These are phyloP conservation scores for Aspergillus latus DNA, from an alignment of 2,329 filamentous ascomycete genomes.

Conservation along the genomic window DNA sequence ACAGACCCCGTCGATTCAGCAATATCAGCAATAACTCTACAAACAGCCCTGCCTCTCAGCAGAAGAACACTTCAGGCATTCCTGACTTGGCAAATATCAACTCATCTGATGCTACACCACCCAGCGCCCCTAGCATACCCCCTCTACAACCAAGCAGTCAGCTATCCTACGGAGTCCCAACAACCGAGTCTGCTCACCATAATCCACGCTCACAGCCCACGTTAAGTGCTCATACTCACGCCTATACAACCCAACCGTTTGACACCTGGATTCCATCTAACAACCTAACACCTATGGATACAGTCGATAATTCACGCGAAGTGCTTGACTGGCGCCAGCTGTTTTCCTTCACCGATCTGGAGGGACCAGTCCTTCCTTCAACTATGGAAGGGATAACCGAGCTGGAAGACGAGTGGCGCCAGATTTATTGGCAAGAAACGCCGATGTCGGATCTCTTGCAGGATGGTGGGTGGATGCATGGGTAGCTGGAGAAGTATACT, in stretches of 20 bases:
- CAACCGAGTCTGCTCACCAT: constrained; percentile 28
- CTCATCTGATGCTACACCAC: constrained; percentile 13
- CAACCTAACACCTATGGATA: constrained; percentile 29
- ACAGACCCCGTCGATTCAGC: constrained; percentile 32
- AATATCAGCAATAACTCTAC: background rate
- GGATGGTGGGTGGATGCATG: constrained; percentile 42
- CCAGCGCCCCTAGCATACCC: constrained; percentile 20
- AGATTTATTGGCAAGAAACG: constrained; percentile 46
- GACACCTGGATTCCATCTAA: constrained; percentile 35
- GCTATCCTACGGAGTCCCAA: constrained; percentile 29
- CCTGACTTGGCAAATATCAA: background rate
- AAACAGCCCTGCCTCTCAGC: constrained; percentile 2
- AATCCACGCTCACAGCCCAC: constrained; percentile 26
- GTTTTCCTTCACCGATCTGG: constrained; percentile 42
- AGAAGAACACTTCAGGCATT: background rate
- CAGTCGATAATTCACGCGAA: constrained; percentile 36
- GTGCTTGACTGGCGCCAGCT: constrained; percentile 44
- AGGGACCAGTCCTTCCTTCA: constrained; percentile 38
- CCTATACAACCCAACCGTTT: constrained; percentile 22
- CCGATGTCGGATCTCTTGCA: constrained; percentile 44
- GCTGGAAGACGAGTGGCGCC: constrained; percentile 47
- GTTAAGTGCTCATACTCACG: background rate
- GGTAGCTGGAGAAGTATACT: constrained; percentile 1
- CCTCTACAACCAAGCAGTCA: constrained; percentile 23
- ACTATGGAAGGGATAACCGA: constrained; percentile 41